These are phyloP conservation scores for Nothophytophthora sp. DNA, from an alignment of 352 stramenopile species.

Conservation along the genomic window DNA sequence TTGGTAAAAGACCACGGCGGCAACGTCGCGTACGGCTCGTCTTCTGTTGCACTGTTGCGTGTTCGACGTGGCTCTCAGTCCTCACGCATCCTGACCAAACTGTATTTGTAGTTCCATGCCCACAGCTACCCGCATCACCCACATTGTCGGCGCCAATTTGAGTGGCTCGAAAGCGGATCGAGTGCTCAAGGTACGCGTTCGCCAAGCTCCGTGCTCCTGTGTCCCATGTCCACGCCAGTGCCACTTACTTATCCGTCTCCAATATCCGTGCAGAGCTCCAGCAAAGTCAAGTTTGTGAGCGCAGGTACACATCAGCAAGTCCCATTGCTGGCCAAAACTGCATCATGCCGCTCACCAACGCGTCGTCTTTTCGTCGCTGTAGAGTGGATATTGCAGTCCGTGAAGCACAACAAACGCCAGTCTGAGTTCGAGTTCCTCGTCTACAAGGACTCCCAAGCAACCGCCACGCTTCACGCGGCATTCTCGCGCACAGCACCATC, in stretches of 20 bases:
- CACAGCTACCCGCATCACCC: slow-evolving; percentile 58
- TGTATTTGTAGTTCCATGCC: slow-evolving; percentile 33
- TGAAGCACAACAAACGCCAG: slow-evolving; percentile 64
- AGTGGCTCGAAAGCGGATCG: slow-evolving; percentile 77
- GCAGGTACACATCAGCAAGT: slow-evolving; percentile 33
- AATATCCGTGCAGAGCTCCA: slow-evolving; percentile 29
- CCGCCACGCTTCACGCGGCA: slow-evolving; percentile 15
- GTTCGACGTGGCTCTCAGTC: too few species aligned
- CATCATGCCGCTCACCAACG: not conserved
- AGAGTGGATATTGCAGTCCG: slow-evolving; percentile 83
- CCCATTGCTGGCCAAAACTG: not conserved
- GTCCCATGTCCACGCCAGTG: not conserved
- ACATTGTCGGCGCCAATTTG: slow-evolving; percentile 83
- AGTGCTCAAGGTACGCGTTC: slow-evolving; percentile 53
- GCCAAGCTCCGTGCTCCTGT: not conserved
- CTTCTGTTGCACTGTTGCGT: not conserved
- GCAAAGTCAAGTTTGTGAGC: slow-evolving; percentile 69
- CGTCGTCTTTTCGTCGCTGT: not conserved
- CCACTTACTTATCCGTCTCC: not conserved
- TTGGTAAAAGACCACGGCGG: slow-evolving; percentile 76
- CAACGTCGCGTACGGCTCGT: slow-evolving; percentile 49
- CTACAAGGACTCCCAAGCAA: slow-evolving; percentile 51
- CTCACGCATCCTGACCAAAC: too few species aligned
- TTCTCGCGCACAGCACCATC: slow-evolving; percentile 14
- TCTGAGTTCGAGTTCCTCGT: slow-evolving; percentile 72